Base-by-base conservation (phyloP, 1,139 yeast species). In the Debaryomycetaceae sp. region DNA sequence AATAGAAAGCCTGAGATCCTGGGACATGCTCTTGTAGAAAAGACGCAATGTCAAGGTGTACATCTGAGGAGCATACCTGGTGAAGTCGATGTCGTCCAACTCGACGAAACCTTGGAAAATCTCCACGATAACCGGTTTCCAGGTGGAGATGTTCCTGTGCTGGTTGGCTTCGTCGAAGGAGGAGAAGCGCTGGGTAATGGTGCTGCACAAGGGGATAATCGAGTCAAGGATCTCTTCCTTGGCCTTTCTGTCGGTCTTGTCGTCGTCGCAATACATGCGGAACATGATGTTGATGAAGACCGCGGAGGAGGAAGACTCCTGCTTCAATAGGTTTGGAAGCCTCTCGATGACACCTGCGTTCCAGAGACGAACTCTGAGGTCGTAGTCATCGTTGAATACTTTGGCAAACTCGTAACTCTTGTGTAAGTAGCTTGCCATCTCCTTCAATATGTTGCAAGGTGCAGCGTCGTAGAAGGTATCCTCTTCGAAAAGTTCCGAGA, bases 81-180 rank as follows among this genome's bases (percentile, higher is more conserved):
- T 64, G 64, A 93, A 91, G 62, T 93, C 97, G 1, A 67, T 80
- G 40, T 84, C 87, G 53, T 86, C 87, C 53, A 93, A 76, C 57
- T 83, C 88, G 39, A 81, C 78, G 58, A 84, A 85, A 5, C 96
- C 97, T 60, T 86, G 90, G 52, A 84, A 71, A 33, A 93, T 85
- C 57, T 87, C 96, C 37, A 87, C 84, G 37, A 91, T 87, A 23
- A 93, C 97, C 0, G 98, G 98, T 57, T 87, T 79, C 95, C 97
- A 87, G 3, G 95, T 85, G 24, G 80, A 73, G 36, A 91, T 81
- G 60, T 87, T 88, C 54, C 96, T 78, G 52, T 84, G 88, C 65
- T 90, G 89, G 41, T 83, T 80, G 36, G 80, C 71, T 53, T 84
- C 93, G 53, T 88, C 96, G 52, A 90, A 76, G 7, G 77, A 76